A percentile compares a stretch with the other conserved stretches of the same genome.
Conservation (phyloP, 345 rosid species). For the Pistacia integerrima region DNA sequence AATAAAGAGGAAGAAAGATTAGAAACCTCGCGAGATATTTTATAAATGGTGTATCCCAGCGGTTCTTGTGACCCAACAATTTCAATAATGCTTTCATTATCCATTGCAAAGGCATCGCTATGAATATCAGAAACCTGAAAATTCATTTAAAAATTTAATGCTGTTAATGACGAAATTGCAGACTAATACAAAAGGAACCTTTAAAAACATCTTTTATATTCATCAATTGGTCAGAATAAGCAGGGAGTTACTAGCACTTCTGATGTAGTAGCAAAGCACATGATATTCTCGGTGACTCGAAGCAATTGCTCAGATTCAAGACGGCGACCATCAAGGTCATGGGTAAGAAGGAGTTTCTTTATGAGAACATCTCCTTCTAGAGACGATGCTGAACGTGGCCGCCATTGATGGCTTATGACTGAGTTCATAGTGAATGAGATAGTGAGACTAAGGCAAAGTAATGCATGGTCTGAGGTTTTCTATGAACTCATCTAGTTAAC, state of each 20-base stretch:
- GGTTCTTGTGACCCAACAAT: slow-evolving; percentile 45
- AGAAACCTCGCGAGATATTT: slow-evolving; percentile 50
- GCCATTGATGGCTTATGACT: background rate
- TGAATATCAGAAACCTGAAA: slow-evolving; percentile 39
- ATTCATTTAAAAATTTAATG: background rate
- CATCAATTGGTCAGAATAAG: background rate
- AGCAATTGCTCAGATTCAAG: slow-evolving; percentile 65
- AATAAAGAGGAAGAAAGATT: slow-evolving; percentile 2
- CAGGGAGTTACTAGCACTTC: slow-evolving; percentile 27
- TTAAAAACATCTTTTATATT: background rate
- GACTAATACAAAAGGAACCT: slow-evolving; percentile 3
- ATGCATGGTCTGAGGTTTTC: background rate
- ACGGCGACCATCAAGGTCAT: slow-evolving; percentile 77
- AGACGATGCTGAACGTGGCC: slow-evolving; percentile 5
- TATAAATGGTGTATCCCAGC: slow-evolving; percentile 42
- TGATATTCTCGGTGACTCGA: slow-evolving; percentile 55
- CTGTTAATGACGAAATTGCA: background rate
- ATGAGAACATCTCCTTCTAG: slow-evolving; percentile 51
- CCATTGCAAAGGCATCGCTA: slow-evolving; percentile 20
- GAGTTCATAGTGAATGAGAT: slow-evolving; percentile 30
- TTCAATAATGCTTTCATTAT: slow-evolving; percentile 38
- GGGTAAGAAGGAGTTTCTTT: slow-evolving; percentile 55
- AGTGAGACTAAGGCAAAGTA: slow-evolving; percentile 3
- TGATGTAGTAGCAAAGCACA: slow-evolving; percentile 40
- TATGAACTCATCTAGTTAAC: background rate